Conservation (phyloP, 2,329 filamentous ascomycete species). For the Microdochium paspali region DNA sequence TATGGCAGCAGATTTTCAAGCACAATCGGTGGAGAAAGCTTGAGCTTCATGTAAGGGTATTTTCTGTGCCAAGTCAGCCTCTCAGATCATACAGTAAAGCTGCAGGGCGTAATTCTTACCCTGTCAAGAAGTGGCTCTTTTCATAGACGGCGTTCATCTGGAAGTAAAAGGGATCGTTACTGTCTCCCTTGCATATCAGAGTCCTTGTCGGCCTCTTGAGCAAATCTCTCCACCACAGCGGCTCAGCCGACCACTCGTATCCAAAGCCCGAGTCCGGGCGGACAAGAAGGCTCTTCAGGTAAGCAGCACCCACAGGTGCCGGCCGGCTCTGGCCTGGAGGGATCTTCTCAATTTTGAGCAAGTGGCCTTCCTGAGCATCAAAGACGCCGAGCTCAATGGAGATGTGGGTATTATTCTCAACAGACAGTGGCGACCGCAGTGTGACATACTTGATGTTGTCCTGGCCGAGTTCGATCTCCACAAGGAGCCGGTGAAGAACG, state of each 20-base stretch:
- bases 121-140: slow-evolving; percentile 71
- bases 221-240: slow-evolving; percentile 86
- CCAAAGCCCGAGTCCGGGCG: slow-evolving; percentile 94
- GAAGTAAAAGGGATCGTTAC: slow-evolving; percentile 89
- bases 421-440: slow-evolving; percentile 78
- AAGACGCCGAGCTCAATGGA: slow-evolving; percentile 90
- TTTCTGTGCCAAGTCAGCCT: slow-evolving; percentile 38
- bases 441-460: slow-evolving; percentile 99
- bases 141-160: slow-evolving; percentile 85
- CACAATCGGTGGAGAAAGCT: slow-evolving; percentile 84
- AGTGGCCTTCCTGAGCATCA: slow-evolving; percentile 74
- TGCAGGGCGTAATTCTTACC: slow-evolving; percentile 33
- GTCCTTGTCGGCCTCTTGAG: slow-evolving; percentile 77
- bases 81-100: not conserved
- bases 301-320: slow-evolving; percentile 85
- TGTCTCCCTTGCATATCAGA: slow-evolving; percentile 80
- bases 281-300: slow-evolving; percentile 77
- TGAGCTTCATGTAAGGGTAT: slow-evolving; percentile 92
- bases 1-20: slow-evolving; percentile 92
- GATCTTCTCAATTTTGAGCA: slow-evolving; percentile 97
- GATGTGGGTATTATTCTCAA: slow-evolving; percentile 96
- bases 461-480: slow-evolving; percentile 80
- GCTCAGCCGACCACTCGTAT: slow-evolving; percentile 87
- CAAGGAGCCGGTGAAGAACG: slow-evolving; percentile 78
- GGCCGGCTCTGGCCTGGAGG: slow-evolving; percentile 83